A percentile compares a stretch with the other conserved stretches of the same genome.
These are phyloP conservation scores for Theileria luwenshuni DNA, from an alignment of 169 alveolate genomes.

Conservation along the genomic window DNA sequence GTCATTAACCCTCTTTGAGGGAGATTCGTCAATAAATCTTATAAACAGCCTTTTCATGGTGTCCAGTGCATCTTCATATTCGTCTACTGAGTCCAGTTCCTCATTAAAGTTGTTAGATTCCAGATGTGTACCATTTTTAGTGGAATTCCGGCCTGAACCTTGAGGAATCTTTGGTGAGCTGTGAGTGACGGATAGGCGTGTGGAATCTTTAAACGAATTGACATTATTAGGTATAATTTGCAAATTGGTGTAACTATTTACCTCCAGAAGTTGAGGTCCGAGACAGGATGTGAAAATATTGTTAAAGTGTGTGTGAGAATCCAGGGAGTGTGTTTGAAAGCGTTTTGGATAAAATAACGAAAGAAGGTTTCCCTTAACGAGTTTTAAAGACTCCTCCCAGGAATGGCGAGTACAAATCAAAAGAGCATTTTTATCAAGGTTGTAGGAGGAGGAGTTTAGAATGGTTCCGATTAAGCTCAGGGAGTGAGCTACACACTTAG, in stretches of 20 bases:
- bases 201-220: not conserved
- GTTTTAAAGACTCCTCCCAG: not conserved
- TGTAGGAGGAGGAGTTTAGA: slow-evolving; percentile 26
- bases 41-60: slow-evolving; percentile 29
- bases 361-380: not conserved
- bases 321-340: not conserved
- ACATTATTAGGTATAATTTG: too few relatives aligned
- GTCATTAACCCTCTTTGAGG: not conserved
- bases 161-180: not conserved
- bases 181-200: too few relatives aligned
- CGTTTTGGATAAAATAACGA: not conserved
- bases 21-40: slow-evolving; percentile 46
- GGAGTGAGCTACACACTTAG: slow-evolving; percentile 26
- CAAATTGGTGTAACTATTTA: too few relatives aligned
- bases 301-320: not conserved
- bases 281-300: not conserved
- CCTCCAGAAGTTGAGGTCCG: not conserved
- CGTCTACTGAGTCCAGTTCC: not conserved
- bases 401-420: slow-evolving; percentile 31
- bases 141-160: not conserved
- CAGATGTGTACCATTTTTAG: not conserved
- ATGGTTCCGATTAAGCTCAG: slow-evolving; percentile 26
- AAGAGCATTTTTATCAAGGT: slow-evolving; percentile 14
- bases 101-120: not conserved
- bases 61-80: not conserved